Percentiles rank a stretch among this genome's conserved stretches.
Conservation (phyloP, 306 rosid genomes). For the Urtica urens region DNA sequence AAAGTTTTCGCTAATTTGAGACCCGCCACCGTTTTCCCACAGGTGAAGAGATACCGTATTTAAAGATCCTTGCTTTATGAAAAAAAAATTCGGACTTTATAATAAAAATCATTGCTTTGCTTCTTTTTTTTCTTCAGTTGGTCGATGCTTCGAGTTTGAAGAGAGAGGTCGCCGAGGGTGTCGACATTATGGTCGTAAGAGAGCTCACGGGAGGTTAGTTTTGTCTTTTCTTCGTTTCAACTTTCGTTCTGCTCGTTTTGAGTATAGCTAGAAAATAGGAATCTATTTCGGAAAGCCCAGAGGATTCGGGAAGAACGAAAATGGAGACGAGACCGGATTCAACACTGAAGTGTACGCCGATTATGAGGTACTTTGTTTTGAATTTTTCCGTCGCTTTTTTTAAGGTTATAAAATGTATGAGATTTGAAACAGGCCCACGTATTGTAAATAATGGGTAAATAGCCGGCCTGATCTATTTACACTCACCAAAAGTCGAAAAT, state of each 20-base stretch:
- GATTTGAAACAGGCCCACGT: too few species aligned
- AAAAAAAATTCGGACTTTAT: neutral
- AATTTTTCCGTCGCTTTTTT: too few species aligned
- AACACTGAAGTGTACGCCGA: conserved; percentile 74
- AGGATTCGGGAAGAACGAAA: conserved; percentile 56
- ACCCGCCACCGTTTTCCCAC: conserved; percentile 69
- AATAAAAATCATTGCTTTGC: neutral
- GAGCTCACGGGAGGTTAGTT: conserved; percentile 80
- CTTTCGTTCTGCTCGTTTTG: neutral
- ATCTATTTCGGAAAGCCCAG: conserved; percentile 89
- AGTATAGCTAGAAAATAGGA: conserved; percentile 31
- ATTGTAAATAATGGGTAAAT: too few species aligned
- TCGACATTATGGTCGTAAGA: conserved; percentile 86
- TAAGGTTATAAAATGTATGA: too few species aligned
- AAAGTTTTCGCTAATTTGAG: conserved; percentile 74
- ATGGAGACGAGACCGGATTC: conserved; percentile 75
- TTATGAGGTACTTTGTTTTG: conserved; percentile 76
- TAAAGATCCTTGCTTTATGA: neutral
- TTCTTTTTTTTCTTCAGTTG: conserved; percentile 26
- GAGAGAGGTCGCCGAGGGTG: conserved; percentile 78
- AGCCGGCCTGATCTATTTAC: too few species aligned
- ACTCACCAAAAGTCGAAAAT: too few species aligned
- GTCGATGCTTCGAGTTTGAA: conserved; percentile 90
- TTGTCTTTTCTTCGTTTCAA: neutral
- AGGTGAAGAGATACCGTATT: conserved; percentile 23